Percentiles rank a stretch among this genome's conserved stretches.
phyloP scores from a whole-genome alignment of 2,329 filamentous ascomycete genomes.

The Aspergillus caelatus region DNA sequence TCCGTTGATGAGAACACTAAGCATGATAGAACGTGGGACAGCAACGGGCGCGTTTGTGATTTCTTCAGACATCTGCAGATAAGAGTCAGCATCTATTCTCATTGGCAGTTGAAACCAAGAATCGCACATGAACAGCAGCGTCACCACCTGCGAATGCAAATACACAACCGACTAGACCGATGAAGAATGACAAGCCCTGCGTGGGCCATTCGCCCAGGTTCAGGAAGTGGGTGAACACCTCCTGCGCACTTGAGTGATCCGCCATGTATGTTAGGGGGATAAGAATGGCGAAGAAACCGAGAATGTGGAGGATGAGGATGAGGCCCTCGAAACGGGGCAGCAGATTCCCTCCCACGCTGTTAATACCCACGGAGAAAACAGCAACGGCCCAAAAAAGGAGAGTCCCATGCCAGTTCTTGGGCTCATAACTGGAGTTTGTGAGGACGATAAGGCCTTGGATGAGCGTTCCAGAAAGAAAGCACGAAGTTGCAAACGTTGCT shows the following conservation, averaged over 20 bases:
- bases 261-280: slow-evolving; percentile 50
- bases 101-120: neutral
- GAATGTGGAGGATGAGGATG: slow-evolving; percentile 54
- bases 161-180: slow-evolving; percentile 38
- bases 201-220: slow-evolving; percentile 51
- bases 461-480: slow-evolving; percentile 35
- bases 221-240: slow-evolving; percentile 52
- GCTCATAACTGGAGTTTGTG: slow-evolving; percentile 39
- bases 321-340: slow-evolving; percentile 54
- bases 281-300: slow-evolving; percentile 57
- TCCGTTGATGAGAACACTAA: slow-evolving; percentile 40
- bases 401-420: slow-evolving; percentile 53
- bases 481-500: slow-evolving; percentile 42
- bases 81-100: neutral
- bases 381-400: slow-evolving; percentile 51
- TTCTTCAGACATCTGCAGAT: slow-evolving; percentile 41
- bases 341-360: slow-evolving; percentile 46
- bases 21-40: slow-evolving; percentile 41
- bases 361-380: slow-evolving; percentile 44
- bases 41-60: slow-evolving; percentile 39
- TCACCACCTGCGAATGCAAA: slow-evolving; percentile 44
- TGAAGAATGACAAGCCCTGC: slow-evolving; percentile 43
- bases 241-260: slow-evolving; percentile 42
- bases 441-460: slow-evolving; percentile 43
- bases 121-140: slow-evolving; percentile 42